Evolutionary conservation across 139 green algal genomes (phyloP).

Genomic region (Micractinium conductrix): DNA sequence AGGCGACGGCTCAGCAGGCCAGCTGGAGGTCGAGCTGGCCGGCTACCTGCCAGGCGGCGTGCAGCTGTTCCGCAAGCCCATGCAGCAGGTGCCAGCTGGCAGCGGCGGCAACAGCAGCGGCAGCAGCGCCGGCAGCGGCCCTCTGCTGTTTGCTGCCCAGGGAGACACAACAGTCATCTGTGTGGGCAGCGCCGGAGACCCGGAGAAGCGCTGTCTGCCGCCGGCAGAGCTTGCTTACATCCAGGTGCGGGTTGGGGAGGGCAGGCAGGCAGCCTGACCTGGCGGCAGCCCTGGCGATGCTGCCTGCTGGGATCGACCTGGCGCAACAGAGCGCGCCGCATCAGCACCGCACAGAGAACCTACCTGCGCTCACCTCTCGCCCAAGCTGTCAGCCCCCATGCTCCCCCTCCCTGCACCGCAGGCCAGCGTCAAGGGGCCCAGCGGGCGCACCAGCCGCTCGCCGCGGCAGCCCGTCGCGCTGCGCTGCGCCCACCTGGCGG

Average conservation of each 20-base stretch:
- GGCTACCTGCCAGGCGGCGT: slow-evolving; percentile 18
- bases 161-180: slow-evolving; percentile 18
- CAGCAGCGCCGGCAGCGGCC: not conserved
- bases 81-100: not conserved
- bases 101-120: not conserved
- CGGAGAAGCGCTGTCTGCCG: not conserved
- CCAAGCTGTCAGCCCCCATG: too few species aligned
- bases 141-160: slow-evolving; percentile 1
- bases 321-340: too few species aligned
- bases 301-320: too few species aligned
- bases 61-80: slow-evolving; percentile 14
- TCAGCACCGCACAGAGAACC: too few species aligned
- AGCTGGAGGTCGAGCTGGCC: slow-evolving; percentile 5
- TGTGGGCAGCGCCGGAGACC: not conserved
- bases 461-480: slow-evolving; percentile 3
- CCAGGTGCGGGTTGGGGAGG: slow-evolving; percentile 21
- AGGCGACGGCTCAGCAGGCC: not conserved
- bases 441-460: slow-evolving; percentile 19
- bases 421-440: slow-evolving; percentile 5
- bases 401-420: slow-evolving; percentile 1
- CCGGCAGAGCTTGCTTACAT: not conserved
- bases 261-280: too few species aligned
- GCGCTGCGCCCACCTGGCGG: slow-evolving; percentile 7
- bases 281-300: too few species aligned
- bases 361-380: too few species aligned